These are phyloP conservation scores for Lactifluus subvellereus DNA, from an alignment of 768 basidiomycete species.

Conservation along the genomic window DNA sequence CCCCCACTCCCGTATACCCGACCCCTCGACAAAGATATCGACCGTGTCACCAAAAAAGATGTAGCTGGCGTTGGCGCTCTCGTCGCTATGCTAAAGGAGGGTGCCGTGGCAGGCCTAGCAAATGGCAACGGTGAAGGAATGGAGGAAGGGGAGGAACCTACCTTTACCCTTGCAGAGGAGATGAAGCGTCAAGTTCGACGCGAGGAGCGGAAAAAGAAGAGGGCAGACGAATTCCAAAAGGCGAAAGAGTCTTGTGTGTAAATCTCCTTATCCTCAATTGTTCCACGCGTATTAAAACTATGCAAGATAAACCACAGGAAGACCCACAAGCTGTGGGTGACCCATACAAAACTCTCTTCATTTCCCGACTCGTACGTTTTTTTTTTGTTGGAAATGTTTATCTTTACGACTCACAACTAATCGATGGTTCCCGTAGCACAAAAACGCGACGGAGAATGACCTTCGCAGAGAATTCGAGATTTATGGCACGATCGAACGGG, in stretches of 20 bases:
- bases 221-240: constrained; percentile 64
- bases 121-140: constrained; percentile 57
- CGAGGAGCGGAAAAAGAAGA: constrained; percentile 74
- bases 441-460: constrained; percentile 86
- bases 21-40: constrained; percentile 79
- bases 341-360: constrained; percentile 97
- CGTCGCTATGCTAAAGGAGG: constrained; percentile 68
- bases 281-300: constrained; percentile 8
- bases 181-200: constrained; percentile 70
- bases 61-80: constrained; percentile 74
- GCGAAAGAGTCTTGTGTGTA: constrained; percentile 83
- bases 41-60: constrained; percentile 61
- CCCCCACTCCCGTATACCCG: constrained; percentile 84
- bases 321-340: constrained; percentile 90
- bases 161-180: constrained; percentile 78
- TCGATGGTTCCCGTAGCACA: constrained; percentile 52
- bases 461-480: constrained; percentile 92
- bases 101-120: constrained; percentile 62
- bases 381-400: neutral
- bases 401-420: neutral
- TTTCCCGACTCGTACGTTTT: constrained; percentile 73
- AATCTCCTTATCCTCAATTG: neutral
- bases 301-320: constrained; percentile 84
- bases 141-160: constrained; percentile 82
- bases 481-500: constrained; percentile 91